Conservation (phyloP, 177 flowering plant genomes). For the Vitis hybrid region DNA sequence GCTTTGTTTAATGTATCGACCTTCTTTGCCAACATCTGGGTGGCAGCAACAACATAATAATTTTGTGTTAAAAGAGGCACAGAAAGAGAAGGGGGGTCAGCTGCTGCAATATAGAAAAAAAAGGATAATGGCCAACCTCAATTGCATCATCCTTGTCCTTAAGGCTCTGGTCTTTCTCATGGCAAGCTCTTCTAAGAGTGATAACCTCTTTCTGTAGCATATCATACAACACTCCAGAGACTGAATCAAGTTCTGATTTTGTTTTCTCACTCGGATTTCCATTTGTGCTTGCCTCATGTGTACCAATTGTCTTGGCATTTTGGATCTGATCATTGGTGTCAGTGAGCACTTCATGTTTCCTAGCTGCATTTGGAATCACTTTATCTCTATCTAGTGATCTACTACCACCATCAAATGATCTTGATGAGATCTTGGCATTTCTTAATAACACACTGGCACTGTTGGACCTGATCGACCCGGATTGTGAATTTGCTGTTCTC, state of each 20-base stretch:
- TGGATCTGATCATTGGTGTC: slow-evolving; percentile 13
- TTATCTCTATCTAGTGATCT: slow-evolving; percentile 31
- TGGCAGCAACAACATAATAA: slow-evolving; percentile 6
- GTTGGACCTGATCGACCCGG: slow-evolving; percentile 29
- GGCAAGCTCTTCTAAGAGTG: slow-evolving; percentile 56
- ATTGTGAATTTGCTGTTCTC: slow-evolving; percentile 27
- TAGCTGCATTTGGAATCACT: slow-evolving; percentile 15
- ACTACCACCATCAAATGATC: slow-evolving; percentile 53
- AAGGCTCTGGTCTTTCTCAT: slow-evolving; percentile 69
- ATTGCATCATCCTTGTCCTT: slow-evolving; percentile 79
- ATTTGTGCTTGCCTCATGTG: slow-evolving; percentile 17
- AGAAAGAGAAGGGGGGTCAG: background rate
- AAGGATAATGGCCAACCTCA: slow-evolving; percentile 39
- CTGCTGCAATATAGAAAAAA: background rate
- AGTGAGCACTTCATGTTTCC: slow-evolving; percentile 7
- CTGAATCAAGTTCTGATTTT: slow-evolving; percentile 39
- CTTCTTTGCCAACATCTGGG: slow-evolving; percentile 72
- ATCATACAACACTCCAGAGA: slow-evolving; percentile 65
- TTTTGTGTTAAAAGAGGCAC: background rate
- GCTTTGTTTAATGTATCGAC: slow-evolving; percentile 73
- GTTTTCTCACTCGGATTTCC: slow-evolving; percentile 26
- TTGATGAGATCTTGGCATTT: slow-evolving; percentile 36
- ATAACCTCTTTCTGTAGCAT: slow-evolving; percentile 72
- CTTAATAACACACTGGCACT: slow-evolving; percentile 33
- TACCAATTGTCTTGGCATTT: slow-evolving; percentile 16